Base-by-base conservation (phyloP, 768 basidiomycete genomes). In the Tulasnella sp. region DNA sequence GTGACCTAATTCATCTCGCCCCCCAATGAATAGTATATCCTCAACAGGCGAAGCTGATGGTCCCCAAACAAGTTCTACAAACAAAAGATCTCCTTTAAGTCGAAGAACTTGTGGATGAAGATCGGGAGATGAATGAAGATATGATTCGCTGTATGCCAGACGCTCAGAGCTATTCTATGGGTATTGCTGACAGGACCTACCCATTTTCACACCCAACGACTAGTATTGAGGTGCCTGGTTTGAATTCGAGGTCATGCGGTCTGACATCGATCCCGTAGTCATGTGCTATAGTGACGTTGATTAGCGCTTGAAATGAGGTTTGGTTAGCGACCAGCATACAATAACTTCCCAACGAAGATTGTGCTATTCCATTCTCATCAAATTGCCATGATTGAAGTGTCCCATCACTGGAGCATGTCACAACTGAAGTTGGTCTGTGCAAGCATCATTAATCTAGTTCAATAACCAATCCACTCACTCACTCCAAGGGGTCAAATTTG, bases 401-500 rank as follows among this genome's bases (percentile, higher is more conserved):
- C 9, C 29, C 27, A 29, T 53, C 44, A 12, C 6, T 27, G 3
- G 43, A 44, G 15, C 29, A 25, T 19, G 51, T 45, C 7, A 53
- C 51, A 34, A 53, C 34, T 3, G 25, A n/a, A 45, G 44, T 12
- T 10, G 45, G 24, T 12, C 51, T 53, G 16, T 8, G 31, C 10
- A 12, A 34, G 9, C 9, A 31, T 13, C 12, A 13, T 12, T 34
- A 8, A 31, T 12, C 12, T 39, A 25, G 16, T 5, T 15, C 27
- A 12, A 45, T 35, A 19, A 29, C 7, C 6, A 8, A 9, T 8
- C 20, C 43, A 25, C 6, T 10, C n/a, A 37, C n/a, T 5, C 22
- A 53, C 51, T 33, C 16, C 24, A 45, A 9, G 10, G 51, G 51
- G 20, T 53, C 42, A 45, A 53, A 53, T n/a, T 53, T 53, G 15